These are phyloP conservation scores for Dryadomyces quercus-mongolicae DNA, from an alignment of 2,329 filamentous ascomycete species.

Conservation along the genomic window DNA sequence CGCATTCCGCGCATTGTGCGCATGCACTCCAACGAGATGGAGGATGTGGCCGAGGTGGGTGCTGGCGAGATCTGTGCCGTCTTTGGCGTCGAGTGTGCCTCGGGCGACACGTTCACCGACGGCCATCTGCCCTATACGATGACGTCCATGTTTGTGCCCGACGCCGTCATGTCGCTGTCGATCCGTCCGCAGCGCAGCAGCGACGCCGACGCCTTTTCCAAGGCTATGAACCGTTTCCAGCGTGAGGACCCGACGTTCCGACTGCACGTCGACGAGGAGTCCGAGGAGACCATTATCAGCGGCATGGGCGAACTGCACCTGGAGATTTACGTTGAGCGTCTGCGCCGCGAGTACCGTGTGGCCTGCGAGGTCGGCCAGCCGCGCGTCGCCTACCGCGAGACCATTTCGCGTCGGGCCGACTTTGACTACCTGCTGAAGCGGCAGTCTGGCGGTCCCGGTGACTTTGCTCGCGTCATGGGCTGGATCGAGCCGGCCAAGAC, in stretches of 20 bases:
- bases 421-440: conserved; percentile 94
- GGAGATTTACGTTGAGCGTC: conserved; percentile 94
- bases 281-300: conserved; percentile 92
- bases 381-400: conserved; percentile 94
- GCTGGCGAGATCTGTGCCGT: conserved; percentile 98
- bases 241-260: conserved; percentile 97
- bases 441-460: conserved; percentile 89
- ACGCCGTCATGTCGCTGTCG: conserved; percentile 94
- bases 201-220: conserved; percentile 88
- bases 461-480: conserved; percentile 85
- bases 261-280: conserved; percentile 82
- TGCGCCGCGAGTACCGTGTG: conserved; percentile 92
- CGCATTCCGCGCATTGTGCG: conserved; percentile 94
- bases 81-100: conserved; percentile 95
- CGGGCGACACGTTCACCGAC: conserved; percentile 96
- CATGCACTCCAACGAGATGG: conserved; percentile 99
- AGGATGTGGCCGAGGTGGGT: conserved; percentile 83
- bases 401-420: conserved; percentile 63
- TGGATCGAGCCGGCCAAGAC: conserved; percentile 71
- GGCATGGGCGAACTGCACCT: conserved; percentile 97
- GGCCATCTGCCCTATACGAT: conserved; percentile 86
- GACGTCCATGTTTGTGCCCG: conserved; percentile 96
- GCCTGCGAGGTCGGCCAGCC: conserved; percentile 94
- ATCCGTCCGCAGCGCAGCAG: conserved; percentile 93
- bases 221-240: conserved; percentile 98